Conservation (phyloP, 225 moss, liverwort and hornwort genomes). For the Marchantia paleacea region DNA sequence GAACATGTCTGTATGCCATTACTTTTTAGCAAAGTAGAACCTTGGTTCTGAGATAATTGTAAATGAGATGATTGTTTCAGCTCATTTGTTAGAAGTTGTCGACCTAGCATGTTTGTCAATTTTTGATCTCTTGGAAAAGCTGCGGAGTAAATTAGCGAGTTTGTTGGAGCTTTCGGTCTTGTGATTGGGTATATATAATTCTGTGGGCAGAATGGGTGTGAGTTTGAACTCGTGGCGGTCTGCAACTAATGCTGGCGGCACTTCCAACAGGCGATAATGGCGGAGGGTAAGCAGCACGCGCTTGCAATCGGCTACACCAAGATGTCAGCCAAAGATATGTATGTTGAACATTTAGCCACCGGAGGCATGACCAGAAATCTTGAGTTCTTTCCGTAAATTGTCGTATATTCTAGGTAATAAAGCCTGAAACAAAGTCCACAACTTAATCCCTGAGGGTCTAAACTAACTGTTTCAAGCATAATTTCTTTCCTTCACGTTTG, state of each 20-base stretch:
- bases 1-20: too few relatives aligned
- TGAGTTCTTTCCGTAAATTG: background rate
- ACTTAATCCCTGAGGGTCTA: too few relatives aligned
- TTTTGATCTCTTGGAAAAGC: background rate
- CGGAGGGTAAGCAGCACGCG: slow-evolving; percentile 95
- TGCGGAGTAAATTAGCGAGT: background rate
- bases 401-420: too few relatives aligned
- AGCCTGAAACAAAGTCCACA: too few relatives aligned
- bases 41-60: too few relatives aligned
- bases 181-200: slow-evolving; percentile 24
- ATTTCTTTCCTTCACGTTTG: background rate
- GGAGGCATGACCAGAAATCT: background rate
- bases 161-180: slow-evolving; percentile 12
- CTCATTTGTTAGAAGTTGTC: too few relatives aligned
- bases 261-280: slow-evolving; percentile 77
- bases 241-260: slow-evolving; percentile 34
- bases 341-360: slow-evolving; percentile 6
- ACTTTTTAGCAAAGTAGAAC: too few relatives aligned
- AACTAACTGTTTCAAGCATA: background rate
- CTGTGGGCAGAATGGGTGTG: slow-evolving; percentile 18
- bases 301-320: slow-evolving; percentile 96
- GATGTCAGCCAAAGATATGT: slow-evolving; percentile 99
- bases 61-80: too few relatives aligned
- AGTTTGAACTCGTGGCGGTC: slow-evolving; percentile 20
- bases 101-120: too few relatives aligned